Conservation (phyloP, 306 rosid genomes). For the Styphnolobium japonicum region DNA sequence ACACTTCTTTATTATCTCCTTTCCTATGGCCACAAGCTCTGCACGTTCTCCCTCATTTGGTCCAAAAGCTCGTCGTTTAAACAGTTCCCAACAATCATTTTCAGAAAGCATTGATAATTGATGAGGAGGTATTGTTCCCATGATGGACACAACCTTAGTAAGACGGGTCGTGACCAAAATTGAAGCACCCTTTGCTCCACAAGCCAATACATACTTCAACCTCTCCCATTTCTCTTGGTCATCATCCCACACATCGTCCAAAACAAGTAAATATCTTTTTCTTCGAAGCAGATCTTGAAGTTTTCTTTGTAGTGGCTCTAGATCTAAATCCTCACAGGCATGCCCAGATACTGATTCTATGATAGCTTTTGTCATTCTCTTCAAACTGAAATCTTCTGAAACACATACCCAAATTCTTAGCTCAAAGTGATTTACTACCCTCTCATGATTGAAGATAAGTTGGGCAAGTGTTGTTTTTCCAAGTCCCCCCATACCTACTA, state of each 20-base stretch:
- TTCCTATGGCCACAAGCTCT: conserved; percentile 22
- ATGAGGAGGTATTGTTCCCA: conserved; percentile 16
- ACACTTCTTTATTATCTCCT: conserved; percentile 31
- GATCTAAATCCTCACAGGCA: neutral
- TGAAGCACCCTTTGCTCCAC: conserved; percentile 36
- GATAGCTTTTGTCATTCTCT: conserved; percentile 14
- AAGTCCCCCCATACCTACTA: conserved; percentile 24
- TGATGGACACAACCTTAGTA: conserved; percentile 8
- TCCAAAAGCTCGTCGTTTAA: conserved; percentile 31
- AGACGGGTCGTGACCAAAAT: conserved; percentile 41
- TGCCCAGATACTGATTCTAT: neutral
- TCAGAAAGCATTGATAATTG: conserved; percentile 17
- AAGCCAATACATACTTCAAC: conserved; percentile 25
- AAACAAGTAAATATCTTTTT: conserved; percentile 33
- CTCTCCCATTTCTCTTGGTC: conserved; percentile 25
- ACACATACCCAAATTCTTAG: conserved; percentile 28
- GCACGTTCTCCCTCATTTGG: neutral
- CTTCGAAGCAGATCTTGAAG: neutral
- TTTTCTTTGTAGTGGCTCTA: neutral
- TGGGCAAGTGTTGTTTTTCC: conserved; percentile 35
- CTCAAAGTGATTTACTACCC: conserved; percentile 13
- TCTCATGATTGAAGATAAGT: conserved; percentile 18
- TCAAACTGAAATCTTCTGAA: conserved; percentile 14
- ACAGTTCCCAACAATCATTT: conserved; percentile 36
- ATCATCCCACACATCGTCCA: conserved; percentile 53